Percentiles rank a stretch among this genome's conserved stretches.
Evolutionary conservation across 2,329 filamentous ascomycete species (phyloP).

Genomic region (Didymella arachidicola): DNA sequence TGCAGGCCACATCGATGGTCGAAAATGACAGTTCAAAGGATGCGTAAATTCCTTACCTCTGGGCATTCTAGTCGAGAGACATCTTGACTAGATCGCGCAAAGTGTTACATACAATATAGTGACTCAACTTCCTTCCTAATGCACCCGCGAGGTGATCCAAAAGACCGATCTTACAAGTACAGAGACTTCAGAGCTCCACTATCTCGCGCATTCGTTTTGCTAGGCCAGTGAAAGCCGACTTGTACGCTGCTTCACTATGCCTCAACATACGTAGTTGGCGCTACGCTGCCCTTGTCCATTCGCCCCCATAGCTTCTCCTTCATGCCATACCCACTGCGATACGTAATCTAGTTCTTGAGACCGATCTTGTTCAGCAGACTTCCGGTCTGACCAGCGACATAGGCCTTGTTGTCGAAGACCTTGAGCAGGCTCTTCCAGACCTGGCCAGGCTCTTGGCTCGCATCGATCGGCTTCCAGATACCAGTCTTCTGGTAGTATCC

Average conservation of each 20-base stretch:
- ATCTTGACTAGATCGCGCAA: slow-evolving; percentile 13
- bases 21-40: background rate
- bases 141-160: slow-evolving; percentile 17
- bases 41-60: slow-evolving; percentile 20
- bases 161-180: slow-evolving; percentile 39
- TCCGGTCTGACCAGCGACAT: slow-evolving; percentile 49
- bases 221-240: slow-evolving; percentile 24
- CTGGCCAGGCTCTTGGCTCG: slow-evolving; percentile 91
- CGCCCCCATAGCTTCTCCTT: background rate
- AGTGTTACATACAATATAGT: slow-evolving; percentile 25
- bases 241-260: slow-evolving; percentile 17
- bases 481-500: slow-evolving; percentile 96
- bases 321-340: background rate
- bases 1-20: background rate
- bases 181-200: slow-evolving; percentile 21
- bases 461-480: slow-evolving; percentile 96
- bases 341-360: slow-evolving; percentile 56
- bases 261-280: background rate
- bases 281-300: background rate
- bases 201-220: slow-evolving; percentile 29
- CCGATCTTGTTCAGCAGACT: slow-evolving; percentile 64
- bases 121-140: slow-evolving; percentile 20
- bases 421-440: slow-evolving; percentile 93
- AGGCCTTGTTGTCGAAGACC: slow-evolving; percentile 72
- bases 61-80: slow-evolving; percentile 8